Evolutionary conservation across 805 yeast genomes (phyloP).

Genomic region (Lachancea thermotolerans): DNA sequence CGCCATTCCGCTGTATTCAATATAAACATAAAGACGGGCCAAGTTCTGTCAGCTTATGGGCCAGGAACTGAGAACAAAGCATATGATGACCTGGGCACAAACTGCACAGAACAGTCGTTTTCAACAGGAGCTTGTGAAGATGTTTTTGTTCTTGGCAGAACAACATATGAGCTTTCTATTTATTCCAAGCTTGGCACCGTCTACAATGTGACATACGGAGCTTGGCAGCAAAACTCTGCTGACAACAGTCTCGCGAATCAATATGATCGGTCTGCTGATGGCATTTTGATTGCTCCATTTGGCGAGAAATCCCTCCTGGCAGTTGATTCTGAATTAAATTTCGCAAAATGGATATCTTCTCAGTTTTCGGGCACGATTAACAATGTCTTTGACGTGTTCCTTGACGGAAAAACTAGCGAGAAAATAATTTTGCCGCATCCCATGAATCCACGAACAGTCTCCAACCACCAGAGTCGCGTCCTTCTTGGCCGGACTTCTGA

Average conservation of each 20-base stretch:
- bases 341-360: constrained; percentile 69
- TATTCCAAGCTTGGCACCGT: constrained; percentile 61
- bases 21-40: constrained; percentile 68
- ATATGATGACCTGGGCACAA: constrained; percentile 10
- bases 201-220: constrained; percentile 81
- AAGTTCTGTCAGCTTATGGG: constrained; percentile 64
- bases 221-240: constrained; percentile 89
- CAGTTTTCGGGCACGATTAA: constrained; percentile 66
- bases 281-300: constrained; percentile 74
- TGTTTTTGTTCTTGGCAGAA: constrained; percentile 57
- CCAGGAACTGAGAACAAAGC: constrained; percentile 33
- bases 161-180: constrained; percentile 68
- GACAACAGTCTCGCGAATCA: constrained; percentile 49
- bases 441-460: constrained; percentile 29
- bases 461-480: constrained; percentile 39
- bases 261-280: constrained; percentile 56
- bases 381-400: constrained; percentile 69
- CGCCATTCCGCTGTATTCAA: constrained; percentile 70
- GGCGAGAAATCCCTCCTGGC: constrained; percentile 77
- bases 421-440: constrained; percentile 68
- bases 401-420: constrained; percentile 25
- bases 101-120: constrained; percentile 11
- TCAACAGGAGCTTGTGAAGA: constrained; percentile 25
- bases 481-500: constrained; percentile 57
- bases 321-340: constrained; percentile 57